Conservation (phyloP, 441 rosid species). For the Syzygium malaccense region DNA sequence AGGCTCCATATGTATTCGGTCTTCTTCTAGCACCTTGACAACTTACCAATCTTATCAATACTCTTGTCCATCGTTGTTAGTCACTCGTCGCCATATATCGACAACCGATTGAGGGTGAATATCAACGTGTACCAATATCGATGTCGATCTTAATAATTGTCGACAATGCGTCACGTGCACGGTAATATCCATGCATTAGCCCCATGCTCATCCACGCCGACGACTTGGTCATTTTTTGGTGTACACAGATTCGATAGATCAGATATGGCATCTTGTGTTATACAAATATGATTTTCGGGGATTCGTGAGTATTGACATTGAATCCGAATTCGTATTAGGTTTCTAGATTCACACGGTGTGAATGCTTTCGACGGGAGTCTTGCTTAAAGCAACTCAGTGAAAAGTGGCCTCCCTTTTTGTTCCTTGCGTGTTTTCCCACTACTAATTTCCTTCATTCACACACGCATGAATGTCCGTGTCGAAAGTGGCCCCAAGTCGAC, state of each 20-base stretch:
- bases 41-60: background rate
- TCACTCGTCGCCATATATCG: fast-evolving
- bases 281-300: fast-evolving
- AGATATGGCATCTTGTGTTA: background rate
- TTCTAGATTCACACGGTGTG: no score
- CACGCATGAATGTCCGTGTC: fast-evolving
- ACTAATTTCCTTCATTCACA: background rate
- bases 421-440: background rate
- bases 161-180: fast-evolving
- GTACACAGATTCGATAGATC: background rate
- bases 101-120: background rate
- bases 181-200: background rate
- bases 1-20: background rate
- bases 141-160: no score
- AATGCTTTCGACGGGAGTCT: no score
- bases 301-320: background rate
- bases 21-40: background rate
- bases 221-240: no score
- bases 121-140: no score
- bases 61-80: fast-evolving
- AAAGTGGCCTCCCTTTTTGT: background rate
- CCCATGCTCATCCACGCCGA: background rate
- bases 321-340: no score
- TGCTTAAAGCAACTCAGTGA: no score
- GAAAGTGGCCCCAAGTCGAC: background rate